These are phyloP conservation scores for Castanea sativa DNA, from an alignment of 306 rosid species.

Conservation along the genomic window DNA sequence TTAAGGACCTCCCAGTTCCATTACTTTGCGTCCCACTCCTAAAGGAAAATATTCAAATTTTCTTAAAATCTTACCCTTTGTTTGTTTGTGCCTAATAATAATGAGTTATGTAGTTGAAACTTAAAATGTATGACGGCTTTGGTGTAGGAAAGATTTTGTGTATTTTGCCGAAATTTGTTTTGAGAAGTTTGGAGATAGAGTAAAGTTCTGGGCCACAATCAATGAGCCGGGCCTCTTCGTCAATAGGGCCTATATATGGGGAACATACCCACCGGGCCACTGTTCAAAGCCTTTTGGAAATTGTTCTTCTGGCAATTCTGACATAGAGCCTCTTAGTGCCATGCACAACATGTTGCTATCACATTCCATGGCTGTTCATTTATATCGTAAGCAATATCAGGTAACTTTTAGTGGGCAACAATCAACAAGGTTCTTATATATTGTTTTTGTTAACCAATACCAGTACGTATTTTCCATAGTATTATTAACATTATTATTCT, in stretches of 20 bases:
- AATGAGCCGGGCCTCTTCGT: constrained; percentile 44
- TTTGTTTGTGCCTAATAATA: no score
- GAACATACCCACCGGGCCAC: constrained; percentile 44
- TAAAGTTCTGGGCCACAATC: constrained; percentile 53
- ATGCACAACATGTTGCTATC: constrained; percentile 65
- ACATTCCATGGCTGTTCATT: constrained; percentile 57
- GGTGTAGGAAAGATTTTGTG: constrained; percentile 55
- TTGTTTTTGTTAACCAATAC: background rate
- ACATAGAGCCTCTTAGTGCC: constrained; percentile 56
- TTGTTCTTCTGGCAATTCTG: constrained; percentile 56
- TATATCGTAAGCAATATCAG: constrained; percentile 53
- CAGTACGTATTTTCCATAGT: no score
- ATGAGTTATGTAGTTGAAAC: background rate
- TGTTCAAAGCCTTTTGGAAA: constrained; percentile 72
- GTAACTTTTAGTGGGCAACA: constrained; percentile 18
- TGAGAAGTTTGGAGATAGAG: constrained; percentile 46
- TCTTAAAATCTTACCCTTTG: no score
- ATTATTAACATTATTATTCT: no score
- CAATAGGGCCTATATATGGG: constrained; percentile 27
- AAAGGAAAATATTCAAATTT: no score
- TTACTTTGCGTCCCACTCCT: no score
- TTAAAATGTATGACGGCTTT: background rate
- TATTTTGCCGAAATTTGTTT: constrained; percentile 49
- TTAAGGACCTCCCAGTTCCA: no score
- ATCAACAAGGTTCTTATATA: constrained; percentile 10